Evolutionary conservation across 257 asterid species (phyloP).

Genomic region (Oldenlandia corymbosa): DNA sequence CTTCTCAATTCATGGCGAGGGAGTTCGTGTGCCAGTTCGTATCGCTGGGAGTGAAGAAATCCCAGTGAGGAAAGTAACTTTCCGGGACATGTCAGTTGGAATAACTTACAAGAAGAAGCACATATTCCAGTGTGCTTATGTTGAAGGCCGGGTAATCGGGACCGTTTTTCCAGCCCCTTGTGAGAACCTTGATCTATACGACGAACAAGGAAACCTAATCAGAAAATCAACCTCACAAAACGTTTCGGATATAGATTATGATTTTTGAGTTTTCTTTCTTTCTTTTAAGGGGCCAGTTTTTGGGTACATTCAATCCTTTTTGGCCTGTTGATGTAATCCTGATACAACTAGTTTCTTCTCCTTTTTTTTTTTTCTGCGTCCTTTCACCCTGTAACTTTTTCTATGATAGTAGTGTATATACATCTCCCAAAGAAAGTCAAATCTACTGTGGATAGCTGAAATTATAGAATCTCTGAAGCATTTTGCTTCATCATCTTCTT

Average conservation of each 20-base stretch:
- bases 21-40: constrained; percentile 92
- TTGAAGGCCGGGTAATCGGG: constrained; percentile 78
- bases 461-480: too few relatives aligned
- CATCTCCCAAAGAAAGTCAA: too few relatives aligned
- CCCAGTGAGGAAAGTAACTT: constrained; percentile 52
- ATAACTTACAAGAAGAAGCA: constrained; percentile 70
- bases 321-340: constrained; percentile 6
- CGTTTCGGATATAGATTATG: constrained; percentile 78
- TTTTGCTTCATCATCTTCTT: too few relatives aligned
- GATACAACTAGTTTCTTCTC: too few relatives aligned
- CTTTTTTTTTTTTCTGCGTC: not conserved
- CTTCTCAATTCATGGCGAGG: constrained; percentile 66
- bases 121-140: constrained; percentile 76
- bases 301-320: constrained; percentile 4
- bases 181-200: constrained; percentile 71
- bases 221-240: constrained; percentile 49
- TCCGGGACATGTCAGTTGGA: constrained; percentile 75
- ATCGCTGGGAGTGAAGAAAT: constrained; percentile 75
- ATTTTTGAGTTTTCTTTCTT: constrained; percentile 34
- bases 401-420: too few relatives aligned
- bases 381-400: too few relatives aligned
- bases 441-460: too few relatives aligned
- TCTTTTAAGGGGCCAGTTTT: constrained; percentile 19
- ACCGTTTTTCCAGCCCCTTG: constrained; percentile 81
- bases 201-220: constrained; percentile 60